Percentiles rank a stretch among this genome's conserved stretches.
These are phyloP conservation scores for Cercospora canescens DNA, from an alignment of 2,329 filamentous ascomycete species.

Conservation along the genomic window DNA sequence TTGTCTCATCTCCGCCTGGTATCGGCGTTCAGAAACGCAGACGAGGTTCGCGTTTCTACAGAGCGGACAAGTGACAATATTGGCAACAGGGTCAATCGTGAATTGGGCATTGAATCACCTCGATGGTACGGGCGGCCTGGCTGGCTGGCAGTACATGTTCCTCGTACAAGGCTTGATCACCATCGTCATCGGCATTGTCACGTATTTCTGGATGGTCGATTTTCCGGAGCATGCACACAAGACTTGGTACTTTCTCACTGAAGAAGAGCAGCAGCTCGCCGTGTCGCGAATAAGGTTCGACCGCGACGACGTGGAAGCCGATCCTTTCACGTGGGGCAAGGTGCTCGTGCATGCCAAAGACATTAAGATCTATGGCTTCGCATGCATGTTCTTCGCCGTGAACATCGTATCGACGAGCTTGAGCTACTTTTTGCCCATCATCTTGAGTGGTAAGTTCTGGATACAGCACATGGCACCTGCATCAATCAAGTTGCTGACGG, in stretches of 20 bases:
- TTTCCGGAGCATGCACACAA: constrained; percentile 63
- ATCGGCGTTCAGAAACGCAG: constrained; percentile 65
- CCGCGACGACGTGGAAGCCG: constrained; percentile 59
- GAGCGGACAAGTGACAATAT: constrained; percentile 63
- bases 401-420: constrained; percentile 67
- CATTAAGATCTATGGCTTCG: constrained; percentile 64
- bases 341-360: constrained; percentile 60
- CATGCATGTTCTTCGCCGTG: constrained; percentile 64
- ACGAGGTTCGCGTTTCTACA: constrained; percentile 66
- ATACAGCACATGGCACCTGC: not conserved
- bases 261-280: constrained; percentile 58
- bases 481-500: not conserved
- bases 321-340: constrained; percentile 57
- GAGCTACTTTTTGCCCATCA: constrained; percentile 63
- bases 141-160: constrained; percentile 71
- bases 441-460: constrained; percentile 20
- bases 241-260: constrained; percentile 59
- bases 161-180: constrained; percentile 65
- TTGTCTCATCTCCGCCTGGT: constrained; percentile 59
- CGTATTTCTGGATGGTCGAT: constrained; percentile 71
- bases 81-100: constrained; percentile 66
- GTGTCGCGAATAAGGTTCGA: constrained; percentile 60
- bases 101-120: constrained; percentile 69
- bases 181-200: constrained; percentile 56
- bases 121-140: constrained; percentile 56